phyloP scores from a whole-genome alignment of 2,329 filamentous ascomycete genomes.

The Penicillium sp. region DNA sequence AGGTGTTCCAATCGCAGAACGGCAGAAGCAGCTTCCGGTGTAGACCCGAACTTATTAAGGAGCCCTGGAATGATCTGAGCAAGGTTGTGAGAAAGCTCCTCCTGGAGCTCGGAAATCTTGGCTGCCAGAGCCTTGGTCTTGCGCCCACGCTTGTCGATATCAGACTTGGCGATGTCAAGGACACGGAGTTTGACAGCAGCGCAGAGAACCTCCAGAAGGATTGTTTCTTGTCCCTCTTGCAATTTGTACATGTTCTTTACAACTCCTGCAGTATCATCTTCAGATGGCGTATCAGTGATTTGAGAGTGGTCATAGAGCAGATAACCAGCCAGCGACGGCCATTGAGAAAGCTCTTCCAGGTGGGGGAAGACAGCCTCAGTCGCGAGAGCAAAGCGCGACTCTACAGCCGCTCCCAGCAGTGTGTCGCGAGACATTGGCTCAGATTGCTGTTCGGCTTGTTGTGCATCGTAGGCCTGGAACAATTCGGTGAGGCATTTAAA shows the following conservation, averaged over 20 bases:
- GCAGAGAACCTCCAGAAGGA: conserved; percentile 78
- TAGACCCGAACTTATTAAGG: conserved; percentile 86
- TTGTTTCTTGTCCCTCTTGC: conserved; percentile 65
- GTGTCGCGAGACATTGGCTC: conserved; percentile 24
- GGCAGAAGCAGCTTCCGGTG: conserved; percentile 72
- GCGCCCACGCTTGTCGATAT: conserved; percentile 47
- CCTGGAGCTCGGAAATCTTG: conserved; percentile 60
- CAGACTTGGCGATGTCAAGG: conserved; percentile 55
- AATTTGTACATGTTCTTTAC: conserved; percentile 67
- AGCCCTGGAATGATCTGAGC: conserved; percentile 72
- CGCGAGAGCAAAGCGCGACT: conserved; percentile 77
- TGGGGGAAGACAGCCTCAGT: conserved; percentile 77
- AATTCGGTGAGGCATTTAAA: conserved; percentile 84
- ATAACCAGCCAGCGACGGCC: conserved; percentile 83
- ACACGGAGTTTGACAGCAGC: conserved; percentile 70
- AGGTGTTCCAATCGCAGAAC: conserved; percentile 79
- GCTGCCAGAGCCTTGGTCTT: conserved; percentile 53
- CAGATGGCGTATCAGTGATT: conserved; percentile 46
- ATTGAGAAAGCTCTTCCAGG: conserved; percentile 69
- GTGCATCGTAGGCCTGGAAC: conserved; percentile 68
- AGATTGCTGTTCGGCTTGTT: conserved; percentile 37
- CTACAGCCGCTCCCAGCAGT: conserved; percentile 56
- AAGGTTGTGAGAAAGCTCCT: conserved; percentile 68
- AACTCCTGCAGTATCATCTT: conserved; percentile 52
- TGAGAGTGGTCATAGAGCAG: conserved; percentile 82